Base-by-base conservation (phyloP, 2,329 filamentous ascomycete species). In the Beauveria australis region DNA sequence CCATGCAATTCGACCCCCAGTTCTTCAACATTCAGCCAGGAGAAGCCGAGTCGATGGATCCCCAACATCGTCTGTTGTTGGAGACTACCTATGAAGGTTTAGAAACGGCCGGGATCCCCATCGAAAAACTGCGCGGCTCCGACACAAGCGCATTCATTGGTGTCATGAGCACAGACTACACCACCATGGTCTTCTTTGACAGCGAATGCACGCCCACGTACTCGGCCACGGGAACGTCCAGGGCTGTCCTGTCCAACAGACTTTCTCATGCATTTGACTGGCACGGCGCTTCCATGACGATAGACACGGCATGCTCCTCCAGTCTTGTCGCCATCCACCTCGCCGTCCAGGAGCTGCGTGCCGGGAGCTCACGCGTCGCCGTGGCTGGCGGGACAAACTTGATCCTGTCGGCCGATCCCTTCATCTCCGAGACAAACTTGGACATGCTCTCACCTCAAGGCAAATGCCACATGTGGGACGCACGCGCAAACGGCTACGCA, bases 201-300 rank as follows among this genome's bases (percentile, higher is more conserved):
- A 65, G 22, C 49, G 55, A 60, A 28, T 54, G 30, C 18, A 37
- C 47, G 14, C 61, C 61, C 2, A 59, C 41, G 3, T 62, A 62
- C n/a, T 33, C 24, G 8, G 55, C 51, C 6, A 62, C 61, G 5
- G 61, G 61, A 7, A 48, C 44, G 7, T 52, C 55, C 3, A 22
- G 71, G 26, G 72, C 75, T 54, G 55, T 54, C 7, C 19, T 54
- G 3, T 78, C 78, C 0, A 81, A 81, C 66, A 70, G 80, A 48
- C 70, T 82, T 14, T 81, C 78, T 1, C 78, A 81, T 63, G 79
- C 78, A 67, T 82, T 81, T 63, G 78, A 82, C 63, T 71, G 83
- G 59, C 71, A 73, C 47, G 80, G 81, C 1, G 78, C 79, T 0
- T 79, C 76, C 61, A 75, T 80, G 63, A 80, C 78, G 0, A 72